Base-by-base conservation (phyloP, 345 rosid genomes). In the Psidium friedrichsthalianum region DNA sequence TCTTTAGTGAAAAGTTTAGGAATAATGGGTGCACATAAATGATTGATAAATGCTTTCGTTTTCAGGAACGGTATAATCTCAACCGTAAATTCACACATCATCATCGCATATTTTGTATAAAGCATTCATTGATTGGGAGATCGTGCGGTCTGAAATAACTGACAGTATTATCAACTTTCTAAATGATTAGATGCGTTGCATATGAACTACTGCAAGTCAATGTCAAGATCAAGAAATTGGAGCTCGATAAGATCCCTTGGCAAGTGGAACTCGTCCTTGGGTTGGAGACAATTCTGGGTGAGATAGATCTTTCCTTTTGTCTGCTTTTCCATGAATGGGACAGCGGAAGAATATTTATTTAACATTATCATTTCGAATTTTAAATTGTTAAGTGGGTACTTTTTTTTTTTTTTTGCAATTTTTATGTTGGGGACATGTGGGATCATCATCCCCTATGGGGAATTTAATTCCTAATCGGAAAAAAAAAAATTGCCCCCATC, bases 271-370 rank as follows among this genome's bases (percentile, higher is more conserved):
- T 82, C 86, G 36, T 53, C 81, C 36, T 47, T 74, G 18, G 32
- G 44, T 84, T 32, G 86, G 74, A 84, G 81, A 85, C 51, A 47
- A 11, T 16, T 21, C 22, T 5, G 64, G 86, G 36, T 14, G 82
- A 29, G 53, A 32, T 54, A n/a, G 40, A 29, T 84, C 44, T 49
- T 54, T 85, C 83, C 54, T 42, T 53, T 51, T 32, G 83, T 85
- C 86, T 36, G 69, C 83, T 85, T 85, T 84, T 54, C 55, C 51
- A 36, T 24, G 86, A 85, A 54, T 32, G 83, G 56, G 83, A 85
- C 83, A 74, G 29, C 54, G 51, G 64, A 56, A 15, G 86, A 85
- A 24, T 83, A 74, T 20, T 74, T 25, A 69, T 36, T 42, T 69
- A 32, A 32, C 40, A 69, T 10, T 69, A 12, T 56, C 22, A 27